Evolutionary conservation across 225 moss, liverwort and hornwort species (phyloP), one percentile per base, ranked within the genome.

Genomic region (Neckera pumila): DNA sequence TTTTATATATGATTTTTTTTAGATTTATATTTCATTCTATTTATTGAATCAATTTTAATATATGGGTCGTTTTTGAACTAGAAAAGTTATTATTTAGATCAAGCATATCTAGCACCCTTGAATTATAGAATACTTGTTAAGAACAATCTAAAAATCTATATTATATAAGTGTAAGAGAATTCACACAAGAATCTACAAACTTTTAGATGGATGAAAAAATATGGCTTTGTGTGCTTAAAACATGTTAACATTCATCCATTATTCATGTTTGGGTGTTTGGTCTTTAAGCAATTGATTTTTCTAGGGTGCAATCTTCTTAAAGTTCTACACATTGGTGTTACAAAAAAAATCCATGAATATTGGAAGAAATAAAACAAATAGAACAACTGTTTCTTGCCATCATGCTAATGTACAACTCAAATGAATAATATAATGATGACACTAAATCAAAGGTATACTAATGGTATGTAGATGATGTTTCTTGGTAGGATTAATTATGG

Each of bases 121-220:
- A 45, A 28, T 3, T 72, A 17, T 28, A 27, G 2, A 43, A 43
- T 43, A 28, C 1, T 71, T 27, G 3, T 71, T 16, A 9, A 20
- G 4, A 3, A 71, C 16, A 26, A 9, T 4, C 0, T 27, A 1
- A 26, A 7, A 43, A 72, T 17, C 0, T 72, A 10, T 6, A 43
- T 10, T 43, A 3, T 43, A 43, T 3, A 10, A 28, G 10, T 43
- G 3, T 23, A 12, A 36, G 1, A 36, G 11, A 66, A 12, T n/a
- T 71, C 23, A 42, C 8, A 71, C 42, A 42, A 71, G 22, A 27
- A 43, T 43, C 5, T 26, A 42, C 9, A 40, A 71, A 25, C 42
- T 8, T 71, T 42, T 42, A 27, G 2, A 27, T 27, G 16, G 15
- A 71, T 27, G 27, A 15, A 27, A 25, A 42, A 27, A 27, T 27